A percentile compares a stretch with the other conserved stretches of the same genome.
These are phyloP conservation scores for Coemansia pectinata DNA, from an alignment of 192 early-diverging fungal species.

Conservation along the genomic window DNA sequence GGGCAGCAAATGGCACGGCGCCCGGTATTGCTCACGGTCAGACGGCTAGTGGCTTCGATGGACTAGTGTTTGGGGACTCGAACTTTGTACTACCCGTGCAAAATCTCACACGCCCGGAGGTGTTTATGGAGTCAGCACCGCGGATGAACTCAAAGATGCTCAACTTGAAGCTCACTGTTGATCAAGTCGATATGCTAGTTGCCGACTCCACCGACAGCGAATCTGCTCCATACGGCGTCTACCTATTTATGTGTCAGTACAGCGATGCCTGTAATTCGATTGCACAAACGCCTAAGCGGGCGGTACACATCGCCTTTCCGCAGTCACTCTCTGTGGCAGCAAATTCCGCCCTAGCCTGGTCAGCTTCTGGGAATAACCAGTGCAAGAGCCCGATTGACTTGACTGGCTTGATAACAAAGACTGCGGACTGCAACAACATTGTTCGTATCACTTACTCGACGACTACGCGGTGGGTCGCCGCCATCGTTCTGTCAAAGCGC, in stretches of 20 bases:
- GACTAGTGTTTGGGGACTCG: slow-evolving; percentile 1
- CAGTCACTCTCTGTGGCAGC: background rate
- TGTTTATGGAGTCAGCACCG: background rate
- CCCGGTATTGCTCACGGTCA: background rate
- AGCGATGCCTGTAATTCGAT: slow-evolving; percentile 8
- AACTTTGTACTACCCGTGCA: slow-evolving; percentile 2
- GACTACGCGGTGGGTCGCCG: slow-evolving; percentile 6
- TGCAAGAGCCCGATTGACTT: slow-evolving; percentile 20
- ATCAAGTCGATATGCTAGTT: slow-evolving; percentile 5
- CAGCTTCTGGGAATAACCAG: background rate
- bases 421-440: slow-evolving; percentile 15
- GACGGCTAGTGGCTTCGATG: background rate
- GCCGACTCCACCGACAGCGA: background rate
- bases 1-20: background rate
- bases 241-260: slow-evolving; percentile 16
- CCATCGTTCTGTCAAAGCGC: slow-evolving; percentile 20
- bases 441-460: slow-evolving; percentile 29
- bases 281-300: slow-evolving; percentile 12
- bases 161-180: slow-evolving; percentile 9
- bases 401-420: slow-evolving; percentile 12
- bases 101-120: slow-evolving; percentile 2
- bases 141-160: background rate
- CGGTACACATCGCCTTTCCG: slow-evolving; percentile 12
- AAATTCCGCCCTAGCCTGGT: background rate
- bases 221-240: background rate